These are phyloP conservation scores for Teratosphaeria epicoccoides DNA, from an alignment of 2,329 filamentous ascomycete genomes.

Conservation along the genomic window DNA sequence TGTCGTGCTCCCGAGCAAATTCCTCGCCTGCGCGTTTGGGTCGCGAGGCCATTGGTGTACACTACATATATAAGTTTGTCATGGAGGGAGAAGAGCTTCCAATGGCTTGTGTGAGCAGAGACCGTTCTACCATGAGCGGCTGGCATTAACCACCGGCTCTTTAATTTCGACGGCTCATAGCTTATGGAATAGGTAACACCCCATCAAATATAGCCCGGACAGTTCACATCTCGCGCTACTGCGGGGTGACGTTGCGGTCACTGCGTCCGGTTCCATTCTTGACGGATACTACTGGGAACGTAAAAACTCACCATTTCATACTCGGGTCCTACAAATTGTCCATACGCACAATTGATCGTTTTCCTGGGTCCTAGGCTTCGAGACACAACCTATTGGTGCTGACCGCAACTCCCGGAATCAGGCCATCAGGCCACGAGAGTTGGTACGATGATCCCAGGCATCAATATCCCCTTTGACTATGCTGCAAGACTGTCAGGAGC, in stretches of 20 bases:
- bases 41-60: conserved; percentile 36
- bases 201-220: no score
- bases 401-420: background rate
- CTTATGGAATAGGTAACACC: background rate
- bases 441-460: conserved; percentile 6
- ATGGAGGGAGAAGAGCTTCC: background rate
- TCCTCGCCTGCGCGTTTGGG: conserved; percentile 76
- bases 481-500: conserved; percentile 48
- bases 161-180: background rate
- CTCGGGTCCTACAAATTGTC: background rate
- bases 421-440: background rate
- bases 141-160: background rate
- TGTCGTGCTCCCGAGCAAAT: conserved; percentile 64
- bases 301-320: background rate
- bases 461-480: conserved; percentile 41
- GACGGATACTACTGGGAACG: no score
- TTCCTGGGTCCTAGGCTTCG: background rate
- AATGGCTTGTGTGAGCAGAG: background rate
- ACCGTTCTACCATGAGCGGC: background rate
- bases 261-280: no score
- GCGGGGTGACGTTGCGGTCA: background rate
- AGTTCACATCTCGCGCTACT: no score
- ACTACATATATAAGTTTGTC: conserved; percentile 33
- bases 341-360: background rate
- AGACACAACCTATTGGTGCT: no score